These are phyloP conservation scores for Microascus cirrosus DNA, from an alignment of 2,329 filamentous ascomycete genomes.

Conservation along the genomic window DNA sequence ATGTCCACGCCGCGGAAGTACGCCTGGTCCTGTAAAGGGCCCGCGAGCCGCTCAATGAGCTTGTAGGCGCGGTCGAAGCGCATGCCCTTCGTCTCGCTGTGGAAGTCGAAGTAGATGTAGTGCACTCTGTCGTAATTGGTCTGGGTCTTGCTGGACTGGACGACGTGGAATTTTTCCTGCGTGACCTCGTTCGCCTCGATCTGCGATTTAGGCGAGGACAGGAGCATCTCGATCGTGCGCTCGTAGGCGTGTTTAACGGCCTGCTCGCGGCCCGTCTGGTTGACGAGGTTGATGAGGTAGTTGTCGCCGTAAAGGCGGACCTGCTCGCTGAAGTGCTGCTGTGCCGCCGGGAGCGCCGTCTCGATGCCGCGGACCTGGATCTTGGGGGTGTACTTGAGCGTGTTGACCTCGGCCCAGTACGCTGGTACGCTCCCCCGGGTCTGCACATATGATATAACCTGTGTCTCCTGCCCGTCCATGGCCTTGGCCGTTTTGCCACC, in stretches of 20 bases:
- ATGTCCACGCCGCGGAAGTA: constrained; percentile 92
- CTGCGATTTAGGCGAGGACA: constrained; percentile 56
- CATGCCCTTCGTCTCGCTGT: constrained; percentile 92
- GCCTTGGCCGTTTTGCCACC: constrained; percentile 50
- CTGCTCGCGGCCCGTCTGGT: constrained; percentile 86
- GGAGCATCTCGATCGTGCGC: constrained; percentile 68
- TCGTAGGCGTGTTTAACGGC: constrained; percentile 90
- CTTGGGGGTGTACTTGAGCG: constrained; percentile 80
- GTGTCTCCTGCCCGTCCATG: constrained; percentile 59
- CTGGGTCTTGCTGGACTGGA: constrained; percentile 48
- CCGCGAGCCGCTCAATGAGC: constrained; percentile 69
- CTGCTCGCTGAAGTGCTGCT: constrained; percentile 86
- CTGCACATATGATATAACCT: constrained; percentile 90
- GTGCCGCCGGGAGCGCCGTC: constrained; percentile 64
- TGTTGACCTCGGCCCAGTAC: constrained; percentile 95
- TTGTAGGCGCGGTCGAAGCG: constrained; percentile 86
- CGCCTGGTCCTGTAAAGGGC: constrained; percentile 65
- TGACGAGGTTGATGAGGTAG: constrained; percentile 93
- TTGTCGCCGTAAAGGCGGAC: constrained; percentile 91
- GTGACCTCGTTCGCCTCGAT: constrained; percentile 54
- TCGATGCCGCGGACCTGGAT: constrained; percentile 81
- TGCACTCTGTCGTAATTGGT: constrained; percentile 70
- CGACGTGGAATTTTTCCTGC: constrained; percentile 67
- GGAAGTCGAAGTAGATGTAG: constrained; percentile 98
- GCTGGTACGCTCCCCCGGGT: constrained; percentile 93